These are phyloP conservation scores for Penicillium paxilli DNA, from an alignment of 495 filamentous ascomycete genomes.

Conservation along the genomic window DNA sequence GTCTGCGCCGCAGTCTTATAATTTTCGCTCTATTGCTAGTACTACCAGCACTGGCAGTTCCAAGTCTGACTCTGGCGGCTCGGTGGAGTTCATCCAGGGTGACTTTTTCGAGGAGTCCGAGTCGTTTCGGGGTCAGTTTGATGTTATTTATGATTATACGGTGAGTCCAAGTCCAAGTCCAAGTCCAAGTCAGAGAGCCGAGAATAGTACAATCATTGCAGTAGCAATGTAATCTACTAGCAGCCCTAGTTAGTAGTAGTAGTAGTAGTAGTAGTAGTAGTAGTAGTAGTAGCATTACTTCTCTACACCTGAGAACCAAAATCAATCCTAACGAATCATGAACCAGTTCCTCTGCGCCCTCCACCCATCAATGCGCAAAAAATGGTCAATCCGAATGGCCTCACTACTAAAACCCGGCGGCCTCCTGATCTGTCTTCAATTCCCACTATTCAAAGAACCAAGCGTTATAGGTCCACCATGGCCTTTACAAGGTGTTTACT, in stretches of 20 bases:
- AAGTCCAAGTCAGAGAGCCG: too few relatives aligned
- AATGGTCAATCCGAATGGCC: conserved; percentile 38
- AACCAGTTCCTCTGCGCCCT: conserved; percentile 43
- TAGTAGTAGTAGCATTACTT: too few relatives aligned
- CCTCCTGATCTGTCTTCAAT: conserved; percentile 43
- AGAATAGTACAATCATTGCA: too few relatives aligned
- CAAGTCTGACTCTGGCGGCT: conserved; percentile 10
- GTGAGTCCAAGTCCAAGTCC: too few relatives aligned
- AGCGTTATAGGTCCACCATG: conserved; percentile 38
- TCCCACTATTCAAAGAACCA: conserved; percentile 41
- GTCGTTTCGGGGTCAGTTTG: conserved; percentile 44
- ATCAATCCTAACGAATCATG: too few relatives aligned
- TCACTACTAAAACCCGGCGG: conserved; percentile 27
- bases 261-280: too few relatives aligned
- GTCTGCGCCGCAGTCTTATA: conserved; percentile 6
- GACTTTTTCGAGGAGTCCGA: conserved; percentile 68
- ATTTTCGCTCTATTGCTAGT: conserved; percentile 25
- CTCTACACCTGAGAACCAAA: too few relatives aligned
- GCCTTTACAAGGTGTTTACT: conserved; percentile 37
- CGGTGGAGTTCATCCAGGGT: conserved; percentile 52
- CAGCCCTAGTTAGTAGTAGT: too few relatives aligned
- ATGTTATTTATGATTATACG: conserved; percentile 78
- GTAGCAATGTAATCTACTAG: too few relatives aligned
- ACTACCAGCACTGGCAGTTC: too few relatives aligned
- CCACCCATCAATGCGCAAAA: conserved; percentile 31